A percentile compares a stretch with the other conserved stretches of the same genome.
phyloP scores from a whole-genome alignment of 257 asterid genomes.

The Cruciata laevipes region DNA sequence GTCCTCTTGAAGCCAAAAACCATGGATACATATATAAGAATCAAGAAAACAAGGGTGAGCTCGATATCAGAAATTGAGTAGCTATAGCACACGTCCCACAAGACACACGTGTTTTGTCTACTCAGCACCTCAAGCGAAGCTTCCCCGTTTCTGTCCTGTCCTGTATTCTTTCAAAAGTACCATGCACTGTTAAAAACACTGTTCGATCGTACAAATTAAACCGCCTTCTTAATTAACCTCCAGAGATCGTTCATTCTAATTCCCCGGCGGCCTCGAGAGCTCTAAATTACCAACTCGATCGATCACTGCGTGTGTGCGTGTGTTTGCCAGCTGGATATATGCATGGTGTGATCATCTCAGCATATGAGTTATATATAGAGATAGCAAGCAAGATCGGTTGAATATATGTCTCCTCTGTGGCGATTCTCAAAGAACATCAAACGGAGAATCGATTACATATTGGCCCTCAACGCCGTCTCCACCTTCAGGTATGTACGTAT shows the following conservation, averaged over 20 bases:
- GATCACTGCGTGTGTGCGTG: not conserved
- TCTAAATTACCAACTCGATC: not conserved
- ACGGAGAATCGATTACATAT: not conserved
- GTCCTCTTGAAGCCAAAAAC: not conserved
- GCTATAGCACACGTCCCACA: not conserved
- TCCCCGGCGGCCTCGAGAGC: no score
- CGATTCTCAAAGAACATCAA: not conserved
- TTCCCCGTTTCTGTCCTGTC: not conserved
- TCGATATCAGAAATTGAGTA: not conserved
- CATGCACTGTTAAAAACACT: not conserved
- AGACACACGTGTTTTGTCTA: not conserved
- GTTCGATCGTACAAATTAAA: not conserved
- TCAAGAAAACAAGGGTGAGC: not conserved
- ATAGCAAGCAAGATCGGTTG: not conserved
- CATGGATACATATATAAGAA: no score
- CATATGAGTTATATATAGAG: not conserved
- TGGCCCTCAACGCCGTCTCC: constrained; percentile 5
- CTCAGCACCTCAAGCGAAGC: not conserved
- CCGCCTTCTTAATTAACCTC: not conserved
- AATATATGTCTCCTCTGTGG: not conserved
- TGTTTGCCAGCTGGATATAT: not conserved
- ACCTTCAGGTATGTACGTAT: not conserved
- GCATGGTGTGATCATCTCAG: not conserved
- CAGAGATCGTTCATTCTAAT: no score
- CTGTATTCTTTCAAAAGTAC: not conserved